phyloP scores from a whole-genome alignment of 495 filamentous ascomycete genomes.

The Hyaloscypha finlandica region DNA sequence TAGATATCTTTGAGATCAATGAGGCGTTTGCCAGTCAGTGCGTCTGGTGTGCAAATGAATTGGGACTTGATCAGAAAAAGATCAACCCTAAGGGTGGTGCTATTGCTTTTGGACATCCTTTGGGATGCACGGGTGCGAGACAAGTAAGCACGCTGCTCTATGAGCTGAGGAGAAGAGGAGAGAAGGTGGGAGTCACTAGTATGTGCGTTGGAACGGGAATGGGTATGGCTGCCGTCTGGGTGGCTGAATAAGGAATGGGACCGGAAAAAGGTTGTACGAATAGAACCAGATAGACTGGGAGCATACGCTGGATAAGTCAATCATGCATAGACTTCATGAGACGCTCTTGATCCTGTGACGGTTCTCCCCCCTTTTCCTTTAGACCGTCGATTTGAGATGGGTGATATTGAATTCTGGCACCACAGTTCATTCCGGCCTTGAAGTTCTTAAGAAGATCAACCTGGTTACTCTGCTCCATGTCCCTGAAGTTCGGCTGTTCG shows the following conservation, averaged over 20 bases:
- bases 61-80: conserved; percentile 77
- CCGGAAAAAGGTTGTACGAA: conserved; percentile 11
- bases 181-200: conserved; percentile 88
- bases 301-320: conserved; percentile 8
- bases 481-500: too few relatives aligned
- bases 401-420: too few relatives aligned
- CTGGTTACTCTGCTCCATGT: too few relatives aligned
- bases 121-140: conserved; percentile 90
- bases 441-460: too few relatives aligned
- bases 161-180: conserved; percentile 77
- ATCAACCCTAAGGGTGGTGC: conserved; percentile 98
- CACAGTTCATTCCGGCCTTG: too few relatives aligned
- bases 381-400: too few relatives aligned
- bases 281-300: conserved; percentile 16
- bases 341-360: neutral
- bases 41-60: conserved; percentile 88
- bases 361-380: neutral
- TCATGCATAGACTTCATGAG: neutral
- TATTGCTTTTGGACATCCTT: conserved; percentile 97
- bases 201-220: conserved; percentile 98
- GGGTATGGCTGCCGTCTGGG: conserved; percentile 96
- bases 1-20: conserved; percentile 99
- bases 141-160: conserved; percentile 91
- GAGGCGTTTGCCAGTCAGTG: conserved; percentile 97
- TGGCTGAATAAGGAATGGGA: conserved; percentile 63